Base-by-base conservation (phyloP, 495 filamentous ascomycete genomes). In the Durotheca rogersii region DNA sequence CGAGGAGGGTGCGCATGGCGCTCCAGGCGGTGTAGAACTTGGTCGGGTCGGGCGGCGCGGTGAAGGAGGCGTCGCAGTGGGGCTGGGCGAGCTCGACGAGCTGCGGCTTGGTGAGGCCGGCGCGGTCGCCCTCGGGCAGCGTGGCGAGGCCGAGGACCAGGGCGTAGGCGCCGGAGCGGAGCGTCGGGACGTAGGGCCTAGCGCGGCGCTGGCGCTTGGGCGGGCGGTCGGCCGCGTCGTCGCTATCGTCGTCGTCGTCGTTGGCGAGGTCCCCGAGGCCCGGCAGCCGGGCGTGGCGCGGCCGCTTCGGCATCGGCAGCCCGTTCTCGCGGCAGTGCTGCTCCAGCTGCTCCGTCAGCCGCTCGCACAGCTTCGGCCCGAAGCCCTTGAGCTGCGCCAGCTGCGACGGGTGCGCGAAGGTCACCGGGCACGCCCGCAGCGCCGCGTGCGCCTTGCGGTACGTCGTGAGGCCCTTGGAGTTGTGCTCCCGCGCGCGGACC, bases 361-460 rank as follows among this genome's bases (percentile, higher is more conserved):
- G 78, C 41, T 82, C 77, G 60, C 82, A 88, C 6, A 90, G 68
- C 51, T 82, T 88, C 0, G 77, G 76, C 0, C 89, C 88, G 23
- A 92, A 77, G 1, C 87, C 87, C 36, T 83, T 81, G 14, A 93
- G 71, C 54, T 87, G 79, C 54, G 83, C 79, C 2, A 87, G 80
- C 64, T 89, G 80, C 2, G 84, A 84, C 3, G 89, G 89, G 58
- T 93, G 89, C 1, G 79, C 72, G 51, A 92, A 89, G 3, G 73
- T 68, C 35, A 90, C 66, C 0, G 89, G 89, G 51, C 88, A 93
- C 17, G 79, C 78, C 71, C 86, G 90, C 69, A 94, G 81, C 7
- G 88, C 87, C 39, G 88, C 80, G 58, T 90, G 90, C 1, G 89
- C 89, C 46, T 85, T 86, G 60, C 85, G 89, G 68, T 90, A 92